Evolutionary conservation across 2,329 filamentous ascomycete genomes (phyloP).

Genomic region (Penicillium sp.): DNA sequence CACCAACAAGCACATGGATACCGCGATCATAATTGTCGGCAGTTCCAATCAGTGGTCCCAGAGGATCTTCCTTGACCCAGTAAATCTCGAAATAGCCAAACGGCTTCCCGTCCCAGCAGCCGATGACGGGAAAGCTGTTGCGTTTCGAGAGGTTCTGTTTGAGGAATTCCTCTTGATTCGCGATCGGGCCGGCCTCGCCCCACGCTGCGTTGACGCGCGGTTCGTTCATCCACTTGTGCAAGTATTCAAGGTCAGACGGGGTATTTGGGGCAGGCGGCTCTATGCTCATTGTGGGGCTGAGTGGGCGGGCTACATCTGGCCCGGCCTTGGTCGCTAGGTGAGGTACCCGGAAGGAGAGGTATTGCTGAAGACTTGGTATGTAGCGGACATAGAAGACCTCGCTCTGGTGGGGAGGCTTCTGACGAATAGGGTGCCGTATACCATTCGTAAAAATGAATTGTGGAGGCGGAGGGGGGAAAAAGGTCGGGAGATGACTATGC

Average conservation of each 20-base stretch:
- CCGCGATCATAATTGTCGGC: constrained; percentile 85
- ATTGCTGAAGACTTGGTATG: constrained; percentile 79
- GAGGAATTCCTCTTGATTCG: constrained; percentile 71
- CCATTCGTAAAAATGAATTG: constrained; percentile 81
- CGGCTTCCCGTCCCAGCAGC: constrained; percentile 90
- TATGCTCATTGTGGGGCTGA: constrained; percentile 41
- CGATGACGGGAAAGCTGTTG: constrained; percentile 89
- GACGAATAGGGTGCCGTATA: constrained; percentile 81
- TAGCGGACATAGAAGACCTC: constrained; percentile 91
- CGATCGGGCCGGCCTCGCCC: constrained; percentile 66
- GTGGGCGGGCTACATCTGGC: constrained; percentile 30
- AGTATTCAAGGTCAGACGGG: constrained; percentile 67
- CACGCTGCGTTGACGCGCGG: constrained; percentile 85
- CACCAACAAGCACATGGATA: constrained; percentile 85
- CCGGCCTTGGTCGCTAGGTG: constrained; percentile 64
- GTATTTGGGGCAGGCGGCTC: constrained; percentile 46
- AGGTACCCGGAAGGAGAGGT: constrained; percentile 86
- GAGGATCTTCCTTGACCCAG: constrained; percentile 90
- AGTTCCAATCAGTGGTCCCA: constrained; percentile 71
- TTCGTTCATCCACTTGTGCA: constrained; percentile 88
- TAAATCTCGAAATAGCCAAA: constrained; percentile 99
- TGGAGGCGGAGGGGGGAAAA: constrained; percentile 81
- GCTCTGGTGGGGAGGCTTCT: constrained; percentile 87
- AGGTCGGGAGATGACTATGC: constrained; percentile 83
- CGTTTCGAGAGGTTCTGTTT: constrained; percentile 65